These are phyloP conservation scores for Choricystis sp. DNA, from an alignment of 139 green algal genomes.

Conservation along the genomic window DNA sequence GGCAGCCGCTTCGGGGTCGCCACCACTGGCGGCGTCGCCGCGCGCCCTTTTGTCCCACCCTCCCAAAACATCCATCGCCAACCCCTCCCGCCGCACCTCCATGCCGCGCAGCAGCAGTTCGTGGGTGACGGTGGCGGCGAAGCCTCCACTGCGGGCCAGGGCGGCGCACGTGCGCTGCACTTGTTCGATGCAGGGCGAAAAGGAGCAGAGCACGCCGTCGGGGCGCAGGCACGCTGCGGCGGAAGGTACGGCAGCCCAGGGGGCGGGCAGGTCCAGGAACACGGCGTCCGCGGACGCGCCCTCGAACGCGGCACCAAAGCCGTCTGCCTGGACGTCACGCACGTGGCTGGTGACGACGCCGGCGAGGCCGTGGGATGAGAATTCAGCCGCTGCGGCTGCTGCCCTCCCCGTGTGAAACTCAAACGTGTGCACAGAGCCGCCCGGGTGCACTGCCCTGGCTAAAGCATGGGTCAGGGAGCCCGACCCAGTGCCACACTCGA, in stretches of 20 bases:
- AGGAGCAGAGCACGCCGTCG: conserved; percentile 72
- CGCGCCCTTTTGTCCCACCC: neutral
- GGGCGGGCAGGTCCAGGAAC: conserved; percentile 90
- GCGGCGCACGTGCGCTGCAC: conserved; percentile 57
- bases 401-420: conserved; percentile 73
- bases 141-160: conserved; percentile 39
- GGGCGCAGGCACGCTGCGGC: conserved; percentile 43
- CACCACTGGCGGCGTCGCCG: conserved; percentile 4
- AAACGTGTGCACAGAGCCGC: conserved; percentile 79
- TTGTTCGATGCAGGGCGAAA: conserved; percentile 98
- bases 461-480: conserved; percentile 82
- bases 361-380: conserved; percentile 21
- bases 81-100: conserved; percentile 32
- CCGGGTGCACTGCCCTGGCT: conserved; percentile 64
- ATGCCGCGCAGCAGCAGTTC: conserved; percentile 71
- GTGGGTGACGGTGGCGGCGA: conserved; percentile 51
- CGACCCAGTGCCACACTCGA: conserved; percentile 86
- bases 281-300: conserved; percentile 34
- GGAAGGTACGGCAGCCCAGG: conserved; percentile 55
- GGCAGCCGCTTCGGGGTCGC: conserved; percentile 3
- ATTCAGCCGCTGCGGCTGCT: conserved; percentile 12
- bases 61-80: conserved; percentile 10
- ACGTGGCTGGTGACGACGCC: conserved; percentile 13
- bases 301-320: neutral
- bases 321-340: neutral